phyloP scores from a whole-genome alignment of 202 grass and related monocot species.

The Brachypodium distachyon region DNA sequence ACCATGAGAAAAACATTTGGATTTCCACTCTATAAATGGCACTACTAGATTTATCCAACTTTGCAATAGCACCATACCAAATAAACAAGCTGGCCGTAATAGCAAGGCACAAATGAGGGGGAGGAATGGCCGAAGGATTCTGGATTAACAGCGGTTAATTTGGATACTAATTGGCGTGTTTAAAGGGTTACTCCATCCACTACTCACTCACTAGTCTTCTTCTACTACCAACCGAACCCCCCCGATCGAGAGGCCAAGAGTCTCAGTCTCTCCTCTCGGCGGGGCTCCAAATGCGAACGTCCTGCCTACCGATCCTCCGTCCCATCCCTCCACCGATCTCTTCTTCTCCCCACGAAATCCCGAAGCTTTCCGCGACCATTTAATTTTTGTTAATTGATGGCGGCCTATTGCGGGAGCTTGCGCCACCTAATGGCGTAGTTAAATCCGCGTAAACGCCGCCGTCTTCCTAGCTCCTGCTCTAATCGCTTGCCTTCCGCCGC shows the following conservation, averaged over 20 bases:
- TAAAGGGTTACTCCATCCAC: neutral
- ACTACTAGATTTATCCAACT: no score
- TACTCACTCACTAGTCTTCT: slow-evolving; percentile 12
- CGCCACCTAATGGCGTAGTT: neutral
- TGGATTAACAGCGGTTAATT: neutral
- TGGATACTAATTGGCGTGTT: neutral
- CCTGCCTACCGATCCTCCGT: slow-evolving; percentile 15
- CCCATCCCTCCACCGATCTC: neutral
- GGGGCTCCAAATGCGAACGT: slow-evolving; percentile 28
- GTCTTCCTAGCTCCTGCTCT: neutral
- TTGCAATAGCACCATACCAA: no score
- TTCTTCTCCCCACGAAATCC: slow-evolving; percentile 8
- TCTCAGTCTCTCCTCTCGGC: no score
- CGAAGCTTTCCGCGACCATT: neutral
- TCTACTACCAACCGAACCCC: slow-evolving; percentile 24
- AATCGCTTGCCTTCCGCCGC: neutral
- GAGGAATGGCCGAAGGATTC: neutral
- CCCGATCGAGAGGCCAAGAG: no score
- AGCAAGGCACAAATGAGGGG: no score
- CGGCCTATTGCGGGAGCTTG: neutral
- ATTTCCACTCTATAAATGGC: no score
- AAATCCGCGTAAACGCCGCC: neutral
- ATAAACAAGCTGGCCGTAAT: no score
- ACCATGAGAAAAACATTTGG: no score
- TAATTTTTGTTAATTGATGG: no score